These are phyloP conservation scores for Saccharomycopsis sp. DNA, from an alignment of 805 yeast species.

Conservation along the genomic window DNA sequence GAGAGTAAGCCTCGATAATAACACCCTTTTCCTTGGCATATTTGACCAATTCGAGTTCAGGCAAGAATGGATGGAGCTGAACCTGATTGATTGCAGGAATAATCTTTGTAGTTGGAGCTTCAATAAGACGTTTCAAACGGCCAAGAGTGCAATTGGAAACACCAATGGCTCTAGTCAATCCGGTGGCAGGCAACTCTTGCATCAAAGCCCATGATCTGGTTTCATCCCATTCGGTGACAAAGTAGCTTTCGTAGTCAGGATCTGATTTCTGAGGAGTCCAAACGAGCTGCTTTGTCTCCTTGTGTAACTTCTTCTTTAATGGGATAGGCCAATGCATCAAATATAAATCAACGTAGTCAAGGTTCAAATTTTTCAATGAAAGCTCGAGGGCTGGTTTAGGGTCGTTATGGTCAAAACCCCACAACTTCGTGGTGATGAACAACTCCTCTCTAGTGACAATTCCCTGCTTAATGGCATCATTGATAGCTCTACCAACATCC, in stretches of 20 bases:
- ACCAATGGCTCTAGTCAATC: conserved; percentile 60
- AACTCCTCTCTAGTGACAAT: conserved; percentile 46
- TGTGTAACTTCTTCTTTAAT: conserved; percentile 27
- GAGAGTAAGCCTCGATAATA: conserved; percentile 66
- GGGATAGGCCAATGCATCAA: conserved; percentile 64
- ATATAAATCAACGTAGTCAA: conserved; percentile 60
- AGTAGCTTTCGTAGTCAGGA: conserved; percentile 2
- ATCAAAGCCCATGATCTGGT: conserved; percentile 55
- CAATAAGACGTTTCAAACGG: conserved; percentile 44
- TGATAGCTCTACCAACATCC: conserved; percentile 36
- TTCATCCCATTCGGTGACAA: conserved; percentile 31
- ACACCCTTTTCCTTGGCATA: conserved; percentile 48
- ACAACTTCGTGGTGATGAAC: conserved; percentile 58
- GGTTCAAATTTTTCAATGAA: conserved; percentile 43
- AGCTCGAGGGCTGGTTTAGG: conserved; percentile 42
- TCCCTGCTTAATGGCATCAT: conserved; percentile 29
- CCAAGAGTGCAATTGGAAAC: conserved; percentile 62
- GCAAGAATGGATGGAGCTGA: conserved; percentile 67
- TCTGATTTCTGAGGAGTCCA: conserved; percentile 1
- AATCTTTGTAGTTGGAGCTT: conserved; percentile 38
- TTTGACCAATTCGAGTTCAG: conserved; percentile 52
- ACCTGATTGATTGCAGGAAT: conserved; percentile 69
- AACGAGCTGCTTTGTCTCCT: not conserved
- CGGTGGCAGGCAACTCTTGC: conserved; percentile 50
- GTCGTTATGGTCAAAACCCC: conserved; percentile 35